Evolutionary conservation across 2,329 filamentous ascomycete species (phyloP).

Genomic region (Fusarium metavorans): DNA sequence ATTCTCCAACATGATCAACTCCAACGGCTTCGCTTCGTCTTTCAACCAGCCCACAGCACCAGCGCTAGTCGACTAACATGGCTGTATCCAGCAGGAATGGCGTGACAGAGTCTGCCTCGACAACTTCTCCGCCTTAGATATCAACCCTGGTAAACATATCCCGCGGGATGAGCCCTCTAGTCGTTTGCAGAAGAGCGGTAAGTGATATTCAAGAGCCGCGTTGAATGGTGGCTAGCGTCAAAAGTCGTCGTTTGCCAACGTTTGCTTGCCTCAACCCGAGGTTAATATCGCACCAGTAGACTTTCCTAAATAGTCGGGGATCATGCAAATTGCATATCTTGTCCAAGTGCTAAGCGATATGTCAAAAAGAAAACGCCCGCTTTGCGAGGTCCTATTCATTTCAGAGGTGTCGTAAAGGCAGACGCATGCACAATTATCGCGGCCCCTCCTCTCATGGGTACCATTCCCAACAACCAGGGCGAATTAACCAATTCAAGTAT

Average conservation of each 20-base stretch:
- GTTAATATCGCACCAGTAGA: background rate
- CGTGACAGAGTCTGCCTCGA: constrained; percentile 1
- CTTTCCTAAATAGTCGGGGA: background rate
- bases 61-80: background rate
- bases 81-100: constrained; percentile 1
- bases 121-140: background rate
- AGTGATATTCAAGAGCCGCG: background rate
- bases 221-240: background rate
- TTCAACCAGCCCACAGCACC: background rate
- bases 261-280: background rate
- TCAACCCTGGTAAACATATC: background rate
- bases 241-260: background rate
- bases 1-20: background rate
- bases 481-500: background rate
- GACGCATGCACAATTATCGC: background rate
- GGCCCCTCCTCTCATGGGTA: background rate
- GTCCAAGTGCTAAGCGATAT: background rate
- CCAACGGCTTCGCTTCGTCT: background rate
- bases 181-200: background rate
- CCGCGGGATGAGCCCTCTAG: background rate
- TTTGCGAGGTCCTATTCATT: background rate
- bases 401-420: background rate
- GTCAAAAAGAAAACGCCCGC: background rate
- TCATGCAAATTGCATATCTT: background rate
- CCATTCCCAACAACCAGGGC: background rate